Evolutionary conservation across 306 rosid genomes (phyloP).

Genomic region (Lupinus albus): DNA sequence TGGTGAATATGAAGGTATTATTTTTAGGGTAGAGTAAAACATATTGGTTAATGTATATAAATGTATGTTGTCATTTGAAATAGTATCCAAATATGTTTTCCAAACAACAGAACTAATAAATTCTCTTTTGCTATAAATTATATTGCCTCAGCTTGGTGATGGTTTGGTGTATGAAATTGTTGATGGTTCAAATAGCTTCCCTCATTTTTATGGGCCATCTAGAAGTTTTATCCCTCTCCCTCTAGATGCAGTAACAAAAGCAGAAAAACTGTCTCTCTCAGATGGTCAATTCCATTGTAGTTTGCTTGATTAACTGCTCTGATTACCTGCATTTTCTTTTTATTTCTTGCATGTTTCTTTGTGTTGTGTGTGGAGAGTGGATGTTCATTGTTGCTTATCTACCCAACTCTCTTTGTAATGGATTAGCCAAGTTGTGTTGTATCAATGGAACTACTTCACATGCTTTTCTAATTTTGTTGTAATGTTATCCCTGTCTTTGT

Average conservation of each 20-base stretch:
- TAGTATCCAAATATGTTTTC: too few species aligned
- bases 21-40: too few species aligned
- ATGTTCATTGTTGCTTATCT: neutral
- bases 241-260: slow-evolving; percentile 45
- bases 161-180: slow-evolving; percentile 81
- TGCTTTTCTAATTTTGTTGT: neutral
- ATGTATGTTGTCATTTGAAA: too few species aligned
- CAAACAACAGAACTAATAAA: too few species aligned
- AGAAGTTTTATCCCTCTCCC: slow-evolving; percentile 51
- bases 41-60: too few species aligned
- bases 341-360: too few species aligned
- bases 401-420: slow-evolving; percentile 5
- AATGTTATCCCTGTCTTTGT: neutral
- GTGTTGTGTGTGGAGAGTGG: too few species aligned
- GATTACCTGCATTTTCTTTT: too few species aligned
- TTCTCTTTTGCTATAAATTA: neutral
- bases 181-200: slow-evolving; percentile 72
- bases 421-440: slow-evolving; percentile 5
- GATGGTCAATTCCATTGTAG: slow-evolving; percentile 38
- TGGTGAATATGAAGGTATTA: too few species aligned
- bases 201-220: slow-evolving; percentile 86
- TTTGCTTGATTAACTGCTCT: too few species aligned
- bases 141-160: slow-evolving; percentile 67
- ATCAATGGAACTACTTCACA: neutral
- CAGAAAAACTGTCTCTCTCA: slow-evolving; percentile 63